Conservation (phyloP, 768 basidiomycete genomes). For the Gymnopilus junonius region DNA sequence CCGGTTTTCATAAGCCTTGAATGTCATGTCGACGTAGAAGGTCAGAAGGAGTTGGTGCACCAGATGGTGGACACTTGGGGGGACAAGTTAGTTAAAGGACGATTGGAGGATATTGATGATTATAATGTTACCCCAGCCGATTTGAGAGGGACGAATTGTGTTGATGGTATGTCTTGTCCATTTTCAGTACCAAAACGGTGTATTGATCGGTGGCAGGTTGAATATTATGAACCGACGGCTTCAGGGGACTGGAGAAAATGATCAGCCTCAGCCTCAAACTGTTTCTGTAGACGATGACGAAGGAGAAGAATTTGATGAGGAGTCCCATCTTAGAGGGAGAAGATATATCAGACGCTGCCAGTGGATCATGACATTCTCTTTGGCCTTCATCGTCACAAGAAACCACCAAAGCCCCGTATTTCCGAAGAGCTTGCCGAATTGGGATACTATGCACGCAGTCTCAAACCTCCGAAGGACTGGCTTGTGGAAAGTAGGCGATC, state of each 20-base stretch:
- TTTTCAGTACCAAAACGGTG: not conserved
- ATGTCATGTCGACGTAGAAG: constrained; percentile 57
- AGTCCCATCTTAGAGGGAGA: constrained; percentile 20
- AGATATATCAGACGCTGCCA: constrained; percentile 1
- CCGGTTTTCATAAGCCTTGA: constrained; percentile 66
- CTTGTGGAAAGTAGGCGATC: constrained; percentile 21
- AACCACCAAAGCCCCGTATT: constrained; percentile 36
- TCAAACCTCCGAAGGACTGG: constrained; percentile 64
- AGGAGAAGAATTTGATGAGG: constrained; percentile 23
- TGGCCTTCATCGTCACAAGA: constrained; percentile 18
- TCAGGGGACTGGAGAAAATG: constrained; percentile 25
- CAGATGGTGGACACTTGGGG: constrained; percentile 58
- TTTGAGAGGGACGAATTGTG: constrained; percentile 56
- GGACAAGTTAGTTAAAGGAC: constrained; percentile 48
- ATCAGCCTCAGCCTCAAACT: not conserved
- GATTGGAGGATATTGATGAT: constrained; percentile 41
- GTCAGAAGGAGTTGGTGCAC: constrained; percentile 56
- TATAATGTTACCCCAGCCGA: constrained; percentile 46
- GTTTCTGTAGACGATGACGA: constrained; percentile 23
- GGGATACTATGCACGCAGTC: constrained; percentile 64
- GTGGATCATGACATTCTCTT: not conserved
- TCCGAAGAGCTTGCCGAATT: constrained; percentile 56
- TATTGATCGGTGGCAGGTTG: constrained; percentile 42
- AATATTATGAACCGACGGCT: constrained; percentile 50
- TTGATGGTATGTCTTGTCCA: constrained; percentile 50